Evolutionary conservation across 2,329 filamentous ascomycete species (phyloP).

Genomic region (Aspergillus sp.): DNA sequence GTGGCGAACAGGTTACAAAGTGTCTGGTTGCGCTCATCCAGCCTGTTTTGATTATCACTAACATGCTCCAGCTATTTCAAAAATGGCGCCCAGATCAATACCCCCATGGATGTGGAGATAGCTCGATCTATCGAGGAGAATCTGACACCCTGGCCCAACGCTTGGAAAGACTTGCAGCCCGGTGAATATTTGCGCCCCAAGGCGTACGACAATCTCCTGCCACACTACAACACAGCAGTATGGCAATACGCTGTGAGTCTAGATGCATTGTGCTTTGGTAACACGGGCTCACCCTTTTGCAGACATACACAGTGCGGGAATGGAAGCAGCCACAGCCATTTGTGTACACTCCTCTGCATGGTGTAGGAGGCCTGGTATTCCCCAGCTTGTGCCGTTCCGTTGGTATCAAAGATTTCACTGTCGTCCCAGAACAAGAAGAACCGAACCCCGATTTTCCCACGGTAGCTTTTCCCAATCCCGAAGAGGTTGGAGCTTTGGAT

Average conservation of each 20-base stretch:
- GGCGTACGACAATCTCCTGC: constrained; percentile 31
- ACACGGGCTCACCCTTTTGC: not conserved
- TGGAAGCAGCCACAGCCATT: constrained; percentile 35
- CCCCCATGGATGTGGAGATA: constrained; percentile 62
- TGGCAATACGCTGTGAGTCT: constrained; percentile 35
- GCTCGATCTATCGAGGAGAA: constrained; percentile 59
- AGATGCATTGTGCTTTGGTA: not conserved
- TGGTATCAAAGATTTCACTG: constrained; percentile 36
- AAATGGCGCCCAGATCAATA: constrained; percentile 67
- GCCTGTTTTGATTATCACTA: constrained; percentile 18
- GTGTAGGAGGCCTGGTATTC: constrained; percentile 42
- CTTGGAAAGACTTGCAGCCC: constrained; percentile 52
- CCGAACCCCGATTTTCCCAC: constrained; percentile 66
- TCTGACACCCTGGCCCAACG: constrained; percentile 50
- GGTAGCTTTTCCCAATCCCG: constrained; percentile 66
- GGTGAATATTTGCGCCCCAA: constrained; percentile 33
- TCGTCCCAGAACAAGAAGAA: constrained; percentile 51
- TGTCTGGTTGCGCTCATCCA: constrained; percentile 37
- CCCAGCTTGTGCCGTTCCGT: constrained; percentile 36
- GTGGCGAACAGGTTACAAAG: constrained; percentile 59
- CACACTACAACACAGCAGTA: constrained; percentile 34
- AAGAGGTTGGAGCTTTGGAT: constrained; percentile 64
- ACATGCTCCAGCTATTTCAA: constrained; percentile 55
- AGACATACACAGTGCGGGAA: constrained; percentile 38
- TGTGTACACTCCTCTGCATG: constrained; percentile 48